Conservation (phyloP, 306 rosid genomes). For the Prunus persica region DNA sequence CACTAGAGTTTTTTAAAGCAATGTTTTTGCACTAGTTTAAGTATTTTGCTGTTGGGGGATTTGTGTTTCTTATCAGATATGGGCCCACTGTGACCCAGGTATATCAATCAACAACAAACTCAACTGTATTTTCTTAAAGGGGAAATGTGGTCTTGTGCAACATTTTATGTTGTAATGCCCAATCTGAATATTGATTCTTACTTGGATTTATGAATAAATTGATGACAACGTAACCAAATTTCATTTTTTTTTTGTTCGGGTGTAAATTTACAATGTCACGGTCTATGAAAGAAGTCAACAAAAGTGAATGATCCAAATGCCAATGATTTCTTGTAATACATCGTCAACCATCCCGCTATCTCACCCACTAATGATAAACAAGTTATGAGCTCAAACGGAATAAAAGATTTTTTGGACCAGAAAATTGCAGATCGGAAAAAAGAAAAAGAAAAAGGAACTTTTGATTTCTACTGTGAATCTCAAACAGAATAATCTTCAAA, state of each 20-base stretch:
- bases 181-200: not conserved
- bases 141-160: not conserved
- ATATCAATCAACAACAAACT: not conserved
- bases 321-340: not conserved
- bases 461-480: not conserved
- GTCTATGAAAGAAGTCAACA: not conserved
- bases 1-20: constrained; percentile 24
- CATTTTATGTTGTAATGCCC: too few relatives aligned
- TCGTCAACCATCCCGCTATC: not conserved
- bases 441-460: not conserved
- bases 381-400: not conserved
- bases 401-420: too few relatives aligned
- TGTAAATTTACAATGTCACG: not conserved
- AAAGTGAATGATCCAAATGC: not conserved
- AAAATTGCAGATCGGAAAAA: too few relatives aligned
- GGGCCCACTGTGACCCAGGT: not conserved
- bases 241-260: too few relatives aligned
- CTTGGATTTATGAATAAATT: not conserved
- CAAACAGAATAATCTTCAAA: not conserved
- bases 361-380: not conserved
- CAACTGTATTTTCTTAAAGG: not conserved
- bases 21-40: constrained; percentile 13
- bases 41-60: not conserved
- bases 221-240: not conserved
- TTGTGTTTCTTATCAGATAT: not conserved